phyloP scores from a whole-genome alignment of 768 basidiomycete species.

The Phanerodontia chrysosporium region DNA sequence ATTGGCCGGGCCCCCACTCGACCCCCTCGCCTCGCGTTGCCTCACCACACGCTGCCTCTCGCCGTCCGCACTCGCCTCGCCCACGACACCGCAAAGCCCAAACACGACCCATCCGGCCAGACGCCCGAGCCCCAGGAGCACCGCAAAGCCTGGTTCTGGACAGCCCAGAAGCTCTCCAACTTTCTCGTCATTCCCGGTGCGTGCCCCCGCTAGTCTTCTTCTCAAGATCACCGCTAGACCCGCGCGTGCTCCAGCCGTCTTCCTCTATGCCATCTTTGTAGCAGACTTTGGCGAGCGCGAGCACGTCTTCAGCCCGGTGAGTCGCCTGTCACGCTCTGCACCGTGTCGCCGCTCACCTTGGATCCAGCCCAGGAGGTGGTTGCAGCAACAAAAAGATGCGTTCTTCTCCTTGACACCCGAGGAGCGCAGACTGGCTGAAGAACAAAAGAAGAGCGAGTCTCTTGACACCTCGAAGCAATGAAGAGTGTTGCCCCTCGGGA shows the following conservation, averaged over 20 bases:
- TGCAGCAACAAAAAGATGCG: slow-evolving; percentile 39
- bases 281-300: slow-evolving; percentile 69
- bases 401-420: slow-evolving; percentile 59
- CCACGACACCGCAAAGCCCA: slow-evolving; percentile 1
- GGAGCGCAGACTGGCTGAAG: slow-evolving; percentile 39
- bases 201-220: slow-evolving; percentile 12
- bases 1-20: slow-evolving; percentile 13
- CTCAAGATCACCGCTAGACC: background rate
- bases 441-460: slow-evolving; percentile 6
- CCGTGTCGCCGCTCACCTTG: slow-evolving; percentile 1
- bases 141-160: slow-evolving; percentile 20
- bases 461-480: background rate
- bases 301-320: slow-evolving; percentile 65
- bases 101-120: background rate
- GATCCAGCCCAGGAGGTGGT: slow-evolving; percentile 56
- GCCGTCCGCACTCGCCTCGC: background rate
- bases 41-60: background rate
- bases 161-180: slow-evolving; percentile 44
- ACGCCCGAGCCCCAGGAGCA: slow-evolving; percentile 8
- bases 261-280: slow-evolving; percentile 55
- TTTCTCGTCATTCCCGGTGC: slow-evolving; percentile 55
- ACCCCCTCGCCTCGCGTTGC: slow-evolving; percentile 5
- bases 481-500: no score
- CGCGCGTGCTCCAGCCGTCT: slow-evolving; percentile 35
- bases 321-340: slow-evolving; percentile 21